A percentile compares a stretch with the other conserved stretches of the same genome.
phyloP scores from a whole-genome alignment of 2,329 filamentous ascomycete genomes.

The Cryphonectria parasitica region DNA sequence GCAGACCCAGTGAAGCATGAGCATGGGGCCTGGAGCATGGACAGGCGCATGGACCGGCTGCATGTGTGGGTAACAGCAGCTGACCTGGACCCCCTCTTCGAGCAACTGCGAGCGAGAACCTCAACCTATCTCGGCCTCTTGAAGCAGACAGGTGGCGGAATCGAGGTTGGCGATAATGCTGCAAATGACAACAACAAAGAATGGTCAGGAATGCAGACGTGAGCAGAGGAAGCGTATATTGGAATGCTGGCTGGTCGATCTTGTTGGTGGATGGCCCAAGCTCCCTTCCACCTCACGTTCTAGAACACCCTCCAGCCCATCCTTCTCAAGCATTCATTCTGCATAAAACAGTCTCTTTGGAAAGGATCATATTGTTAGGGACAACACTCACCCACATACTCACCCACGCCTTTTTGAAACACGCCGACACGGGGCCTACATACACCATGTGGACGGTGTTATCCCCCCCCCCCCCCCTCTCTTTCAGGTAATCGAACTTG shows the following conservation, averaged over 20 bases:
- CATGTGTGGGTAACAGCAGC: background rate
- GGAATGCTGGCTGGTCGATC: background rate
- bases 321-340: background rate
- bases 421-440: background rate
- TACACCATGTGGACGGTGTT: background rate
- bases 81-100: background rate
- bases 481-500: background rate
- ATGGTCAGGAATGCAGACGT: background rate
- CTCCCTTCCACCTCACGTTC: conserved; percentile 10
- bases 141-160: background rate
- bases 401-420: background rate
- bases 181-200: background rate
- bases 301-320: background rate
- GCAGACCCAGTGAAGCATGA: background rate
- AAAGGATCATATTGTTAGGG: background rate
- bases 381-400: background rate
- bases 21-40: conserved; percentile 5
- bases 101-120: background rate
- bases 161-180: background rate
- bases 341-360: background rate
- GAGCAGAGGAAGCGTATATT: background rate
- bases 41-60: background rate
- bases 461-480: background rate
- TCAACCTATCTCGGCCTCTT: background rate
- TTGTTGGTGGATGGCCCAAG: conserved; percentile 1